These are phyloP conservation scores for Sordariomycetes sp. DNA, from an alignment of 2,329 filamentous ascomycete species.

Conservation along the genomic window DNA sequence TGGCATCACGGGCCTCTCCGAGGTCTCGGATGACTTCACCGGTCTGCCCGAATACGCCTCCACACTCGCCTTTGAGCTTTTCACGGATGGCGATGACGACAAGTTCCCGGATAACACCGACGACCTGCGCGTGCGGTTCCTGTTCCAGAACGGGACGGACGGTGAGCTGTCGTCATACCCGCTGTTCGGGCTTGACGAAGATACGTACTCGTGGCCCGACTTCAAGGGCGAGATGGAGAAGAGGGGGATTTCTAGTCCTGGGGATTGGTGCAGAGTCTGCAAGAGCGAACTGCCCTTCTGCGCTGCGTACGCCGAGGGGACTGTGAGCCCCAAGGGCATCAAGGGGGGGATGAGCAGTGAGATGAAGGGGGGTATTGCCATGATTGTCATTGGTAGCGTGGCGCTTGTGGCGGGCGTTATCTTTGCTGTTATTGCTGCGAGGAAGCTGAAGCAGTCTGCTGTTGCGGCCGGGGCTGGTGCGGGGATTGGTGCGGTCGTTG, in stretches of 20 bases:
- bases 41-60: conserved; percentile 20
- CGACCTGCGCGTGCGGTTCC: conserved; percentile 17
- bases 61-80: conserved; percentile 22
- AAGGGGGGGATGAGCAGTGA: conserved; percentile 15
- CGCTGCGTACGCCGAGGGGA: conserved; percentile 13
- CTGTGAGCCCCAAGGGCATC: conserved; percentile 3
- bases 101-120: conserved; percentile 13
- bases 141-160: conserved; percentile 19
- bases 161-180: conserved; percentile 15
- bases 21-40: conserved; percentile 14
- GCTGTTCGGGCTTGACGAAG: conserved; percentile 15
- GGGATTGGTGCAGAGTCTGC: conserved; percentile 17
- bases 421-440: conserved; percentile 12
- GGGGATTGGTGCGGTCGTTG: not conserved
- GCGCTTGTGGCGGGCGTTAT: conserved; percentile 7
- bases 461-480: not conserved
- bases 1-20: conserved; percentile 13
- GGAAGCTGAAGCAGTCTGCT: conserved; percentile 6
- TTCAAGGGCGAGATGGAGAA: conserved; percentile 15
- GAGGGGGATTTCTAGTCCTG: conserved; percentile 14
- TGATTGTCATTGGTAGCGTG: conserved; percentile 17
- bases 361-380: conserved; percentile 18
- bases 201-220: conserved; percentile 14
- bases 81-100: conserved; percentile 11
- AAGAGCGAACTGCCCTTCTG: conserved; percentile 15